Base-by-base conservation (phyloP, 176 grass and related monocot species). In the Aegilops umbellulata region DNA sequence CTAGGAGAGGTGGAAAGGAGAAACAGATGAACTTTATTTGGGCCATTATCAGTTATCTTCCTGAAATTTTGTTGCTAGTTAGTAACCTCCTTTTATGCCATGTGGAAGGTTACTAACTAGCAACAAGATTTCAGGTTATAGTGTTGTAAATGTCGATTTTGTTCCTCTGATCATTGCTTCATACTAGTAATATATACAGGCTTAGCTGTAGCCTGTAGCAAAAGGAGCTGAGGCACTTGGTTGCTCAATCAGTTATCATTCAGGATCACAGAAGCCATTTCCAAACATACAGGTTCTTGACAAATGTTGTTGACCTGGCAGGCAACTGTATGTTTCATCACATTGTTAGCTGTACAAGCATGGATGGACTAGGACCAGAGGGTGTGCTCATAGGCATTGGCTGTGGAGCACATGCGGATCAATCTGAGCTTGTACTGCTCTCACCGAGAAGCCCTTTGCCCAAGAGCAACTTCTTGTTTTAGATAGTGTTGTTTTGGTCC, bases 361-460 rank as follows among this genome's bases (percentile, higher is more conserved):
- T 95, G 24, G 85, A 95, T 26, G 93, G 93, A 2, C 26, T 95
- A 41, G 95, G 91, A 32, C 91, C 85, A 16, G 63, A 89, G 44
- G 95, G 95, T 0, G 89, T 93, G 65, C 86, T 97, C 46, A 77
- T 95, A 88, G 95, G 90, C 83, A 85, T 97, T 49, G 93, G 89
- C 4, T 83, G 87, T 12, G 93, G 91, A 23, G 71, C 91, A 15
- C 93, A 95, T 5, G 89, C 95, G 35, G 93, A 95, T 55, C 91
- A 95, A 46, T 19, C 82, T 13, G 91, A 97, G 91, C 85, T 97
- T 31, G 81, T 97, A 8, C 90, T 8, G 91, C 93, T 35, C 86
- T 92, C 57, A 14, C 84, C 11, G 93, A 97, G 77, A 81, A 69
- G 4, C 90, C 85, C 1, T 65, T 92, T 79, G 90, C 77, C 24